phyloP scores from a whole-genome alignment of 441 rosid genomes.

The Gossypium davidsonii region DNA sequence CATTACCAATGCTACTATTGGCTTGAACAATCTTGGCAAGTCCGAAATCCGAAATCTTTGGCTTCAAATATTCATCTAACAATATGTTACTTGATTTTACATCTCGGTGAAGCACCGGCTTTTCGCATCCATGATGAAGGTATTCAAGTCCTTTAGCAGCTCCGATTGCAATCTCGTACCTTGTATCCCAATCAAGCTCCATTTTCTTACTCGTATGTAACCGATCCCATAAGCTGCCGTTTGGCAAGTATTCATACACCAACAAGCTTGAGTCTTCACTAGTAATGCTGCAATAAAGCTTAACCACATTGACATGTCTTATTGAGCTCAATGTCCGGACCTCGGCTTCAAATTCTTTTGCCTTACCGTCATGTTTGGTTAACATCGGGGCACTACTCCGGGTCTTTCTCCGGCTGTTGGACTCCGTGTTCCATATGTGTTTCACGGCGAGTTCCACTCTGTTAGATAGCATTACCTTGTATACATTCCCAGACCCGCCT shows the following conservation, averaged over 20 bases:
- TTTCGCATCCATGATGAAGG: slow-evolving; percentile 76
- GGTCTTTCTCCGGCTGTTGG: slow-evolving; percentile 25
- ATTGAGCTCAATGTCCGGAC: slow-evolving; percentile 84
- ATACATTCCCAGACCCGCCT: slow-evolving; percentile 86
- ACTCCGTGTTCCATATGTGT: slow-evolving; percentile 54
- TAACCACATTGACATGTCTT: slow-evolving; percentile 84
- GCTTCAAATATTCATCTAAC: slow-evolving; percentile 81
- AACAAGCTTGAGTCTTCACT: slow-evolving; percentile 88
- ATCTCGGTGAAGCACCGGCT: slow-evolving; percentile 82
- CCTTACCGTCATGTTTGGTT: slow-evolving; percentile 28
- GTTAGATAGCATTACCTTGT: slow-evolving; percentile 52
- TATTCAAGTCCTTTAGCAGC: slow-evolving; percentile 86
- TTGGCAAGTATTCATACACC: slow-evolving; percentile 84
- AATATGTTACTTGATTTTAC: slow-evolving; percentile 87
- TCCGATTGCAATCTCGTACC: slow-evolving; percentile 80
- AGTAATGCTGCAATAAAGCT: slow-evolving; percentile 80
- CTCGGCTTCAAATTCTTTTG: slow-evolving; percentile 71
- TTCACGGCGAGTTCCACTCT: slow-evolving; percentile 81
- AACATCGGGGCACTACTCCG: slow-evolving; percentile 61
- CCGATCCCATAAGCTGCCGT: slow-evolving; percentile 88
- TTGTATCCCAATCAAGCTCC: slow-evolving; percentile 76
- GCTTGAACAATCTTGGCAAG: slow-evolving; percentile 77
- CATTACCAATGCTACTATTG: slow-evolving; percentile 28
- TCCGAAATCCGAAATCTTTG: slow-evolving; percentile 93
- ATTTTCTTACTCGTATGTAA: slow-evolving; percentile 53